Conservation (phyloP, 179 eudicot genomes). For the Silene coronaria region DNA sequence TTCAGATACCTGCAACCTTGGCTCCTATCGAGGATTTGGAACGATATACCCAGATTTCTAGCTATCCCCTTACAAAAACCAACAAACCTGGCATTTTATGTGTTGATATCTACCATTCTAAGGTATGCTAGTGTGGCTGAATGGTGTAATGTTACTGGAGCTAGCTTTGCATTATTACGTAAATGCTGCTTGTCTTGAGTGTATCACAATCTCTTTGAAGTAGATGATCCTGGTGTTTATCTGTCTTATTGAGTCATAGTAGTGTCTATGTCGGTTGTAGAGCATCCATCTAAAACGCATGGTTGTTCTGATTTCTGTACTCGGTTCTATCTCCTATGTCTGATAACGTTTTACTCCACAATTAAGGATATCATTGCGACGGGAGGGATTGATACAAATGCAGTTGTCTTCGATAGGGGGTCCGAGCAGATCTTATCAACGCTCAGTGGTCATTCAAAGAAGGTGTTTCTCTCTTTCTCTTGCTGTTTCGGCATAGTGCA, state of each 20-base stretch:
- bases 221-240: background rate
- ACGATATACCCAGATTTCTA: slow-evolving; percentile 72
- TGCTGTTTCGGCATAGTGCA: background rate
- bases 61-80: slow-evolving; percentile 88
- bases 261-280: background rate
- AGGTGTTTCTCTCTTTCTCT: slow-evolving; percentile 34
- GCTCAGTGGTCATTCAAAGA: slow-evolving; percentile 94
- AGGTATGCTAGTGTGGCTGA: slow-evolving; percentile 40
- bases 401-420: slow-evolving; percentile 70
- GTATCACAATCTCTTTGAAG: background rate
- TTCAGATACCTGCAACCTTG: slow-evolving; percentile 77
- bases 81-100: slow-evolving; percentile 91
- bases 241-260: background rate
- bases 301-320: background rate
- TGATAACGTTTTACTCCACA: background rate
- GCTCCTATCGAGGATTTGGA: slow-evolving; percentile 73
- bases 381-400: slow-evolving; percentile 83
- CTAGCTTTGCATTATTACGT: background rate
- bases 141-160: background rate
- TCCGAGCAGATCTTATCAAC: slow-evolving; percentile 83
- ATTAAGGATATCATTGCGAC: slow-evolving; percentile 78
- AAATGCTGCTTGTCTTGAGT: background rate
- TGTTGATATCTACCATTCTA: slow-evolving; percentile 62
- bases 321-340: background rate
- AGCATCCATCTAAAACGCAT: background rate